Conservation (phyloP, 2,329 filamentous ascomycete genomes). For the Colletotrichum phormii region DNA sequence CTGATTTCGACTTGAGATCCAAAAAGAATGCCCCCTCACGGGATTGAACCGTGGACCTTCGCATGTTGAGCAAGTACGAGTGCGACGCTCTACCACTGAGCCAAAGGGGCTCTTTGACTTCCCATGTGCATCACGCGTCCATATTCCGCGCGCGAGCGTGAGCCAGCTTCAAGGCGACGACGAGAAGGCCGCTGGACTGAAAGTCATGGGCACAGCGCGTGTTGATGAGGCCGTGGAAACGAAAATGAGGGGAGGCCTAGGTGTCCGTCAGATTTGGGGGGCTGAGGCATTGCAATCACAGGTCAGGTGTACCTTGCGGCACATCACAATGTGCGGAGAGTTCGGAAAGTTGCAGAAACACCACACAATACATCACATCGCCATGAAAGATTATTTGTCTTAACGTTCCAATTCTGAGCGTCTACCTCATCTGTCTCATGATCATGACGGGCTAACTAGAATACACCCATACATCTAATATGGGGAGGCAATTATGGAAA, state of each 20-base stretch:
- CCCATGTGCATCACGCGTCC: too few species aligned
- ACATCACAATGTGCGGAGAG: too few species aligned
- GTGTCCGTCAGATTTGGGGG: too few species aligned
- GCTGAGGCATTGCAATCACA: too few species aligned
- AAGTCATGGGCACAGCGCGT: too few species aligned
- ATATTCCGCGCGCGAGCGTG: neutral
- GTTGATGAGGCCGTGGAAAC: too few species aligned
- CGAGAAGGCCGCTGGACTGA: neutral
- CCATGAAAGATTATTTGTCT: neutral
- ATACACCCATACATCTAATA: conserved; percentile 48
- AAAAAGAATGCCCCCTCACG: conserved; percentile 30
- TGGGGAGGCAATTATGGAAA: conserved; percentile 49
- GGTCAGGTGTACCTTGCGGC: too few species aligned
- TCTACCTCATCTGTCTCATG: conserved; percentile 55
- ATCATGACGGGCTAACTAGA: conserved; percentile 55
- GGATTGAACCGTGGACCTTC: conserved; percentile 38
- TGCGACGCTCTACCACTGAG: conserved; percentile 38
- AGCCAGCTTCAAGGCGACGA: too few species aligned
- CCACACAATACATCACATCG: neutral
- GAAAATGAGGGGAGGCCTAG: too few species aligned
- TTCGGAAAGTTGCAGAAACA: neutral
- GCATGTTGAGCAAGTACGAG: conserved; percentile 27
- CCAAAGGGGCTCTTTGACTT: conserved; percentile 22
- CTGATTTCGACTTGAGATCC: fast-evolving
- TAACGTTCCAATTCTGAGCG: conserved; percentile 43